Evolutionary conservation across 2,329 filamentous ascomycete genomes (phyloP).

Genomic region (Calycina marina): DNA sequence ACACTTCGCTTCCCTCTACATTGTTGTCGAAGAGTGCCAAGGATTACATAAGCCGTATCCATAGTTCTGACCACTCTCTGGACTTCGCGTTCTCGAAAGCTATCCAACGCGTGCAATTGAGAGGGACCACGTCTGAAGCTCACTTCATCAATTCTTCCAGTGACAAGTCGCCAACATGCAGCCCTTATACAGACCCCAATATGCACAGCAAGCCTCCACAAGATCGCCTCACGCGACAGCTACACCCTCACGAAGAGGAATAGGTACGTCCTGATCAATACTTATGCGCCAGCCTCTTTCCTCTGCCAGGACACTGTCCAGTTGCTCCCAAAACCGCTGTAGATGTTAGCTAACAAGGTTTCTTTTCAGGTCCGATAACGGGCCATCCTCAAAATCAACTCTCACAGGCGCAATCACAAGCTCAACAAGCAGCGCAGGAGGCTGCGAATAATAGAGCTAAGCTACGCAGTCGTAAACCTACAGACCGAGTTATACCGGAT

Average conservation of each 20-base stretch:
- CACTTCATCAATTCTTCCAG: no score
- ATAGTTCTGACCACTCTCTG: no score
- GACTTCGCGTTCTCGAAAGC: no score
- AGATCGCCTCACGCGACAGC: constrained; percentile 19
- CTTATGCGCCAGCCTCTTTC: constrained; percentile 9
- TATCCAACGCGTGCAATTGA: no score
- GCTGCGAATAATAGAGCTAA: constrained; percentile 54
- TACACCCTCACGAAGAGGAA: constrained; percentile 20
- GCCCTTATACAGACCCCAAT: constrained; percentile 18
- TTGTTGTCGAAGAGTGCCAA: no score
- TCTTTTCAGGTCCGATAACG: constrained; percentile 20
- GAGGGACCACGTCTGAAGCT: no score
- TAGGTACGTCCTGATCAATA: constrained; percentile 19
- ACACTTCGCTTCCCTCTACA: no score
- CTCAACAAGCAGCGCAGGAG: constrained; percentile 37
- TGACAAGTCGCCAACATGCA: constrained; percentile 15
- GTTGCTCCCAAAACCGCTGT: background rate
- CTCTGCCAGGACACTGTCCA: constrained; percentile 4
- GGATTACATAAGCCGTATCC: no score
- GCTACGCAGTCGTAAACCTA: constrained; percentile 75
- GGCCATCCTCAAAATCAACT: constrained; percentile 26
- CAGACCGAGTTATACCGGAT: constrained; percentile 88
- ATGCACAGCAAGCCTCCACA: constrained; percentile 13
- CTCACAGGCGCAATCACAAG: constrained; percentile 39
- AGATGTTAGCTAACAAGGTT: constrained; percentile 3